Conservation (phyloP, 2,329 filamentous ascomycete species). For the Aspergillus tamarii region DNA sequence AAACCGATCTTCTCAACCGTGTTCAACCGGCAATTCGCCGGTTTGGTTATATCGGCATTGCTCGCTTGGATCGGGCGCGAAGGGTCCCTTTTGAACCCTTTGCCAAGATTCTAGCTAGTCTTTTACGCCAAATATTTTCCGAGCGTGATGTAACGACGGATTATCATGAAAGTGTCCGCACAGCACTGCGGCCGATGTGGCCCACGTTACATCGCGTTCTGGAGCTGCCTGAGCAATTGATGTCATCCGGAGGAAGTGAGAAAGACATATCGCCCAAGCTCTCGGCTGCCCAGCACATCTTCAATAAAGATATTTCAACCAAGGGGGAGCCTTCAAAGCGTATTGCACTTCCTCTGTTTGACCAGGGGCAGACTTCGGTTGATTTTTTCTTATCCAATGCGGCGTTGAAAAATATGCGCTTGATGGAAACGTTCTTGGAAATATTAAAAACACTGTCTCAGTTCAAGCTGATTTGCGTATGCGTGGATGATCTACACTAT, state of each 20-base stretch:
- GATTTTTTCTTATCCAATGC: conserved; percentile 46
- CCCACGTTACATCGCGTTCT: conserved; percentile 58
- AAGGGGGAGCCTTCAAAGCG: conserved; percentile 36
- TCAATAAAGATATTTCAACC: conserved; percentile 31
- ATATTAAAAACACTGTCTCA: conserved; percentile 79
- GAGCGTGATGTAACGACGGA: conserved; percentile 64
- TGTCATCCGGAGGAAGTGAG: conserved; percentile 43
- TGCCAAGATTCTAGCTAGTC: conserved; percentile 61
- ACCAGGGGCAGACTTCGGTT: conserved; percentile 39
- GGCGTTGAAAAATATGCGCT: conserved; percentile 61
- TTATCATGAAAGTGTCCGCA: conserved; percentile 62
- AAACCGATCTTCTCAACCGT: conserved; percentile 62
- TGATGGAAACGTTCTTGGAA: conserved; percentile 88
- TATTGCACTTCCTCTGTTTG: conserved; percentile 36
- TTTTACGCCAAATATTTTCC: conserved; percentile 67
- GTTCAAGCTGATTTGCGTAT: conserved; percentile 86
- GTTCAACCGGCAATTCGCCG: conserved; percentile 60
- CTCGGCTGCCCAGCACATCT: conserved; percentile 32
- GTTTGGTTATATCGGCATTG: conserved; percentile 62
- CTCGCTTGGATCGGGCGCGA: conserved; percentile 63
- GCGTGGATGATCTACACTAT: conserved; percentile 86
- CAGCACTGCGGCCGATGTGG: conserved; percentile 62
- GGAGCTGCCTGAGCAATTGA: conserved; percentile 69
- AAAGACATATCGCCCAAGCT: conserved; percentile 35
- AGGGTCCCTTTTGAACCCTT: conserved; percentile 65